Base-by-base conservation (phyloP, 2,329 filamentous ascomycete genomes). In the Paramyrothecium sp. region DNA sequence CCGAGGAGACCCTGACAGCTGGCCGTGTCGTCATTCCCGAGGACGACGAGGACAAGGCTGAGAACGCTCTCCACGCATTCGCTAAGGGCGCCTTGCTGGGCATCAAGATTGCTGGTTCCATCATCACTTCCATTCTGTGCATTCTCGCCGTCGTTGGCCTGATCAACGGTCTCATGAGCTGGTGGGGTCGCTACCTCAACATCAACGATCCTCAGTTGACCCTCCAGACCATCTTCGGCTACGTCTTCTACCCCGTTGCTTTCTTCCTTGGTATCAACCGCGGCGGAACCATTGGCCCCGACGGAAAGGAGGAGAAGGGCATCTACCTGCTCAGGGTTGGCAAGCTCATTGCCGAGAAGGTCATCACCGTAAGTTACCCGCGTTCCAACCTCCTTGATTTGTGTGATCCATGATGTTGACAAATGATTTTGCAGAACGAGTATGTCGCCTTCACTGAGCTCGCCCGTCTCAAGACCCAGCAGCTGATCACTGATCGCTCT, bases 61-160 rank as follows among this genome's bases (percentile, higher is more conserved):
- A 88, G 61, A 97, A 97, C 69, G 83, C 86, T 13, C 83, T 97
- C 3, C 91, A 96, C 70, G 91, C 92, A 2, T 93, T 96, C 66
- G 87, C 91, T 61, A 91, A 91, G 63, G 92, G 92, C 59, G 88
- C 91, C 12, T 94, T 90, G 90, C 80, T 95, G 11, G 92, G 91
- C 69, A 81, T 96, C 66, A 94, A 92, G 79, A 92, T 96, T 63
- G 91, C 87, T 3, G 90, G 89, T 60, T 94, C 92, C 84, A 94
- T 96, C 57, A 68, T 90, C 50, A 83, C 88, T 34, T 91, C 88
- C 0, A 80, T 96, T n/a, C 83, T 96, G 26, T 93, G 90, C 75
- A 92, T 96, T 66, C 88, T 96, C 61, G 89, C 90, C 19, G 79
- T 92, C 33, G 81, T 96, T 54, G 88, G 81, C 26, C 81, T 96